A percentile compares a stretch with the other conserved stretches of the same genome.
Conservation (phyloP, 2,329 filamentous ascomycete genomes). For the Aspergillus tamarii region DNA sequence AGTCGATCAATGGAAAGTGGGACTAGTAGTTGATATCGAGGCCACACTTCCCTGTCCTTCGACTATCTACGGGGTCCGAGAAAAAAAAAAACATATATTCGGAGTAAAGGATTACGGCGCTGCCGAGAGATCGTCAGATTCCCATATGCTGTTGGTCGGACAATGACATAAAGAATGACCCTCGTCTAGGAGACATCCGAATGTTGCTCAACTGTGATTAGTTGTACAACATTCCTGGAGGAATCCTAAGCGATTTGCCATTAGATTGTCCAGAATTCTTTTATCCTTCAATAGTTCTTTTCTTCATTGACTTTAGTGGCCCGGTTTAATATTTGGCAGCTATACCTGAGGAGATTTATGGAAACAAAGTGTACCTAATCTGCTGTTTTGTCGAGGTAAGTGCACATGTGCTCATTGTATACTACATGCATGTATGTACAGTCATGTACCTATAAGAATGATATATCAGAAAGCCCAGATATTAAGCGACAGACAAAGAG, state of each 20-base stretch:
- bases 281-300: constrained; percentile 3
- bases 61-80: constrained; percentile 2
- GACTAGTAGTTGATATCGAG: constrained; percentile 4
- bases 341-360: neutral
- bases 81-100: neutral
- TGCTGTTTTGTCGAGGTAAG: neutral
- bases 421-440: neutral
- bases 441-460: constrained; percentile 7
- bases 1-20: constrained; percentile 6
- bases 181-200: neutral
- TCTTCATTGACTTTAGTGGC: neutral
- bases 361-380: neutral
- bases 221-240: constrained; percentile 7
- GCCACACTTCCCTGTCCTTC: neutral
- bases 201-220: constrained; percentile 4
- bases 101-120: constrained; percentile 2
- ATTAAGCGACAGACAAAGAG: neutral
- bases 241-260: constrained; percentile 4
- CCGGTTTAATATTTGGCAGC: neutral
- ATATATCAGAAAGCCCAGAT: constrained; percentile 4
- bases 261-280: neutral
- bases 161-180: constrained; percentile 3
- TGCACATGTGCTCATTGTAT: neutral
- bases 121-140: constrained; percentile 1
- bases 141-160: neutral